phyloP scores from a whole-genome alignment of 148 eudicot species.

The Vaccinium vitisidaea region DNA sequence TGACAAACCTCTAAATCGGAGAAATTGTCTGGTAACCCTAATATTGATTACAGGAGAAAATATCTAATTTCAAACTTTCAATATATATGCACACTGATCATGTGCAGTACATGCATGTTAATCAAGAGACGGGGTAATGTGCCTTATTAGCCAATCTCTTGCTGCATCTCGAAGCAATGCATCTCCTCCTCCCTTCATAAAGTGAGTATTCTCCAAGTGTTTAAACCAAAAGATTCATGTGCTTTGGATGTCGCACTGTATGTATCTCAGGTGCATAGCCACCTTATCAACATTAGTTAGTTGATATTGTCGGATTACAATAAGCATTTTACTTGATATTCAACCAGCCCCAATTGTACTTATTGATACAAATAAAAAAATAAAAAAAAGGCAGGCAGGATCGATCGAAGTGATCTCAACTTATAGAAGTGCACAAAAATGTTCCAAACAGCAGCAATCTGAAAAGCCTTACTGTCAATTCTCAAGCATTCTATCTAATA shows the following conservation, averaged over 20 bases:
- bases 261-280: background rate
- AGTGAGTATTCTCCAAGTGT: background rate
- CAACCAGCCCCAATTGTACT: background rate
- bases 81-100: background rate
- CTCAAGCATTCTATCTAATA: constrained; percentile 69
- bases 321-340: background rate
- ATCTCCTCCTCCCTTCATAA: background rate
- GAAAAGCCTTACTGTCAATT: constrained; percentile 80
- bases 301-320: background rate
- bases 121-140: background rate
- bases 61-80: background rate
- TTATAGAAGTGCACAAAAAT: background rate
- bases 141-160: background rate
- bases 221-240: background rate
- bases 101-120: background rate
- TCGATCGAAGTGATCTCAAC: background rate
- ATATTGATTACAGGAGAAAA: no score
- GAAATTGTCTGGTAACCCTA: no score
- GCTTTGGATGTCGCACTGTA: background rate
- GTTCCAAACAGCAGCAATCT: constrained; percentile 18
- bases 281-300: background rate
- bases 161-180: constrained; percentile 10
- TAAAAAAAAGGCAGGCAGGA: background rate
- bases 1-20: no score
- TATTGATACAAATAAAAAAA: background rate